phyloP scores from a whole-genome alignment of 148 eudicot species.

The Diospyros kaki region DNA sequence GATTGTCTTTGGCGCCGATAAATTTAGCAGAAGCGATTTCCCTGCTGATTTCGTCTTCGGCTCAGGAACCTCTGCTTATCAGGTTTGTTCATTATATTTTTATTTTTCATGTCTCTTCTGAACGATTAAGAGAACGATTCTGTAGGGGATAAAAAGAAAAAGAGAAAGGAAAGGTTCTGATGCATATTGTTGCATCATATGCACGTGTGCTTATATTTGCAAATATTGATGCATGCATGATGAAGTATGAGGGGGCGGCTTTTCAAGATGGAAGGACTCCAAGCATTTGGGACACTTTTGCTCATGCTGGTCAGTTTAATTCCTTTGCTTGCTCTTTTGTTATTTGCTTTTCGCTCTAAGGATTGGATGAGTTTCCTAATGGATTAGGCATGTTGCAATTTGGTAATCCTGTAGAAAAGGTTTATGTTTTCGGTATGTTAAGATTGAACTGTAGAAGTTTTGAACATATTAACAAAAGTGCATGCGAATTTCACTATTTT shows the following conservation, averaged over 20 bases:
- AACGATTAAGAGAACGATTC: too few species aligned
- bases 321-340: not conserved
- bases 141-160: too few species aligned
- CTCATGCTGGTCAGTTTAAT: slow-evolving; percentile 29
- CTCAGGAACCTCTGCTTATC: slow-evolving; percentile 38
- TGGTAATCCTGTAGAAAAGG: too few species aligned
- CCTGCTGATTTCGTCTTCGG: slow-evolving; percentile 35
- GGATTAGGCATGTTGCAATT: too few species aligned
- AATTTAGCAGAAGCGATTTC: slow-evolving; percentile 28
- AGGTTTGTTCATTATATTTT: slow-evolving; percentile 14
- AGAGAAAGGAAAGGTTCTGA: not conserved
- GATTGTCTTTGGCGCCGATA: not conserved
- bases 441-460: too few species aligned
- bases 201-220: not conserved
- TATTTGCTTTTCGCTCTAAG: too few species aligned
- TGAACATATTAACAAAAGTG: too few species aligned
- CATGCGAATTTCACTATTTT: too few species aligned
- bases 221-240: not conserved
- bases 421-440: too few species aligned
- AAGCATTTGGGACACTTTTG: slow-evolving; percentile 44
- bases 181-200: not conserved
- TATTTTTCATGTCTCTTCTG: too few species aligned
- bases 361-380: too few species aligned
- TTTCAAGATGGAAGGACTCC: slow-evolving; percentile 42
- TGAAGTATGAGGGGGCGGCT: slow-evolving; percentile 42